Evolutionary conservation across 208 protist genomes (phyloP), one percentile per base, ranked within the genome.

Genomic region (Herpetomonas tarakana): DNA sequence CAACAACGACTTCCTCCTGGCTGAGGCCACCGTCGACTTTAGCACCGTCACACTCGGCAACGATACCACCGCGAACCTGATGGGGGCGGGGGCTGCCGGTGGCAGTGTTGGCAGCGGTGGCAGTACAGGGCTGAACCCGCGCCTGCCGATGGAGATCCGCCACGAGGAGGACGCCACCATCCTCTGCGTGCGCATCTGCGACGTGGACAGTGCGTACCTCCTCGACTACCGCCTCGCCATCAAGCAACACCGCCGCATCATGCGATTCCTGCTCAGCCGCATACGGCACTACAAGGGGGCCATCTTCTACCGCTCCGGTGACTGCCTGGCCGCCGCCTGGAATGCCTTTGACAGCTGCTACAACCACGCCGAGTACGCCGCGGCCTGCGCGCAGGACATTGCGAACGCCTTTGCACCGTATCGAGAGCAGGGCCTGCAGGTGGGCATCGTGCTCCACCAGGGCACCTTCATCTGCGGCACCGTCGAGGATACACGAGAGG

Each of bases 341-440:
- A 94, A 94, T 60, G 88, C 82, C 25, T 94, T 94, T 65, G 85
- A 90, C 35, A 77, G 73, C 64, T 82, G 84, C 53, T 39, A 77
- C 18, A 75, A 87, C 68, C 88, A 94, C 75, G 80, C 76, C 19
- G 68, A 78, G 45, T 41, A 54, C 16, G 88, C 88, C n/a, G 85
- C 80, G 1, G 54, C 69, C 19, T 94, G 88, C 60, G 88, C 84
- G 50, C 57, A 82, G 31, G 81, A 86, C 29, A 88, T 94, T 28
- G 68, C 78, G 9, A 62, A 62, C 27, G 60, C 75, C 26, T 76
- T 94, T 26, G 69, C 74, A 3, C 59, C 64, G 19, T 82, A 83
- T 52, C 68, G 83, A 3, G 31, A 55, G 27, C 68, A 81, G 16
- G 88, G 88, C 2, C 72, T 94, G 52, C 71, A 83, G 58, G 52